Evolutionary conservation across 192 early-diverging fungal genomes (phyloP).

Genomic region (Backusella circina): DNA sequence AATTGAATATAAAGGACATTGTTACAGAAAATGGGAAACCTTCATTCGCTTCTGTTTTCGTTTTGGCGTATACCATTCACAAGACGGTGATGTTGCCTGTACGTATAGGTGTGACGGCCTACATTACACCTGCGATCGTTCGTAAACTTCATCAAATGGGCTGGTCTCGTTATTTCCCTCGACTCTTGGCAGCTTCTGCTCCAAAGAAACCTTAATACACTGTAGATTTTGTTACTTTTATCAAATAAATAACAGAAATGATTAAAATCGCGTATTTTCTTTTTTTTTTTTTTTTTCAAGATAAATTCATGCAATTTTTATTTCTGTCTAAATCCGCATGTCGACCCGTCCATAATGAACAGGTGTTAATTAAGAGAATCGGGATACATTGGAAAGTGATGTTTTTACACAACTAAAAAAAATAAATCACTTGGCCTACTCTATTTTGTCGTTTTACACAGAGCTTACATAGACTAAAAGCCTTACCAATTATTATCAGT

Average conservation of each 20-base stretch:
- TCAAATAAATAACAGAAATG: no score
- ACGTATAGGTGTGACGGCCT: slow-evolving; percentile 46
- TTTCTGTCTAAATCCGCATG: no score
- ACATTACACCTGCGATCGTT: slow-evolving; percentile 49
- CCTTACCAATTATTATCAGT: no score
- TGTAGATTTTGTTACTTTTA: no score
- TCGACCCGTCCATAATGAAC: no score
- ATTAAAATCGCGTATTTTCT: no score
- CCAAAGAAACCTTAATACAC: not conserved
- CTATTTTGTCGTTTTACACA: no score
- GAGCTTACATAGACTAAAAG: no score
- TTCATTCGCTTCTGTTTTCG: slow-evolving; percentile 44
- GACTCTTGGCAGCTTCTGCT: not conserved
- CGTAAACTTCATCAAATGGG: slow-evolving; percentile 43
- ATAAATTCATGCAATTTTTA: not conserved
- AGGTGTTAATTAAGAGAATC: no score
- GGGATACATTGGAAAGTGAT: no score
- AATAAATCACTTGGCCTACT: no score
- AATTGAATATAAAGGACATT: not conserved
- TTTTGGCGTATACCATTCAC: slow-evolving; percentile 56
- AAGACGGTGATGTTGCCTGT: slow-evolving; percentile 53
- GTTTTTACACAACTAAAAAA: no score
- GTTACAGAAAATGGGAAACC: slow-evolving; percentile 11
- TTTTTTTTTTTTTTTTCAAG: not conserved
- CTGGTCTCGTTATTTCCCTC: slow-evolving; percentile 33